These are phyloP conservation scores for Diplodia intermedia DNA, from an alignment of 2,329 filamentous ascomycete species.

Conservation along the genomic window DNA sequence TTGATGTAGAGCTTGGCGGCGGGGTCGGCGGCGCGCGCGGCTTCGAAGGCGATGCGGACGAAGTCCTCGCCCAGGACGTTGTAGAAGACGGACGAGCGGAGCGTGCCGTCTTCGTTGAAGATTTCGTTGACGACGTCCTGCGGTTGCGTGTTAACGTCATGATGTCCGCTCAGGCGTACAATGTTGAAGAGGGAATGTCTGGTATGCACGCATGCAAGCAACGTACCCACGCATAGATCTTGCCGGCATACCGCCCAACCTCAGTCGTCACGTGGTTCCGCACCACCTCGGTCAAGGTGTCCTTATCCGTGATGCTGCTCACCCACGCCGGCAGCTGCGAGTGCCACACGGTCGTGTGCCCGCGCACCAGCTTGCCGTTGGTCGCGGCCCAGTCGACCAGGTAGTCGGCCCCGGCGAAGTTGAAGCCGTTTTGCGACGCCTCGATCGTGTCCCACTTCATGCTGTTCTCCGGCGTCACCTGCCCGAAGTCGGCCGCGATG, in stretches of 20 bases:
- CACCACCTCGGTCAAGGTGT: slow-evolving; percentile 62
- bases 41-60: slow-evolving; percentile 72
- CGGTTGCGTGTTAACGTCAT: no score
- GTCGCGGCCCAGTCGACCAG: slow-evolving; percentile 64
- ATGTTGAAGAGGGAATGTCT: no score
- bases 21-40: slow-evolving; percentile 72
- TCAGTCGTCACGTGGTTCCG: slow-evolving; percentile 66
- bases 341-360: slow-evolving; percentile 73
- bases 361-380: slow-evolving; percentile 67
- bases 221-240: slow-evolving; percentile 63
- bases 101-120: slow-evolving; percentile 65
- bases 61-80: slow-evolving; percentile 73
- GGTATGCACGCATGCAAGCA: no score
- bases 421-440: slow-evolving; percentile 59
- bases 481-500: slow-evolving; percentile 67
- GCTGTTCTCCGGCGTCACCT: slow-evolving; percentile 70
- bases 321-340: slow-evolving; percentile 63
- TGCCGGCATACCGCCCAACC: slow-evolving; percentile 67
- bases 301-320: slow-evolving; percentile 59
- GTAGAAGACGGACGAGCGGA: slow-evolving; percentile 69
- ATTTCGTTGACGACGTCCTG: slow-evolving; percentile 70
- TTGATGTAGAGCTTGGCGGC: slow-evolving; percentile 77
- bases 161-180: no score
- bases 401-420: slow-evolving; percentile 63
- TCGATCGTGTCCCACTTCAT: slow-evolving; percentile 73